Base-by-base conservation (phyloP, 179 eudicot species). In the Patellifolia procumbens region DNA sequence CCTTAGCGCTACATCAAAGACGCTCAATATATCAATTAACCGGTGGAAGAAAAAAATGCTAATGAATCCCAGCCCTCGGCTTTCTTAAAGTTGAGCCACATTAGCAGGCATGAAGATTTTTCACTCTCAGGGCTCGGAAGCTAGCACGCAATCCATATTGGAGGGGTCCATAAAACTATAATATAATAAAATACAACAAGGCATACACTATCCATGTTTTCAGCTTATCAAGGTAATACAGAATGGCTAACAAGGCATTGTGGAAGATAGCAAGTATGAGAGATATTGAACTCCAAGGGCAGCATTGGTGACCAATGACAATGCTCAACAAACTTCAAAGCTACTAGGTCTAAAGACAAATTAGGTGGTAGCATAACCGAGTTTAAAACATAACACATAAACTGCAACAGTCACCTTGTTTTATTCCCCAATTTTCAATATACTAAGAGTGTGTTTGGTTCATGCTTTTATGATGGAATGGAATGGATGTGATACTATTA, bases 101-200 rank as follows among this genome's bases (percentile, higher is more conserved):
- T 68, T 17, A 51, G 29, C 42, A 49, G 51, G 59, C 31, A 72
- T 78, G 60, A n/a, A 37, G 73, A 31, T 15, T 79, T n/a, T 20
- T 32, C 52, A 48, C 52, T 48, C 52, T 48, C 52, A 48, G 52
- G 10, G 52, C 52, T 48, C 52, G 20, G 20, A 48, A 61, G 60
- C 46, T 35, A 37, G 42, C 24, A 65, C 52, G 20, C 28, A 45
- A 64, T n/a, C 19, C 15, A 46, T 19, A 32, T 1, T 69, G 8
- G 56, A 32, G 1, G 59, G 4, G 56, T 49, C 20, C 28, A 28
- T 68, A 6, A 68, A 68, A 56, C 20, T 20, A 31, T 45, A 5
- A 42, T 13, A n/a, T 9, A 39, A 39, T 9, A 20, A 29, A 26
- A 61, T 3, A 13, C 19, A 55, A 17, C 43, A 8, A 52, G 43